Conservation (phyloP, 306 rosid genomes). For the Trichosanthes truncata region DNA sequence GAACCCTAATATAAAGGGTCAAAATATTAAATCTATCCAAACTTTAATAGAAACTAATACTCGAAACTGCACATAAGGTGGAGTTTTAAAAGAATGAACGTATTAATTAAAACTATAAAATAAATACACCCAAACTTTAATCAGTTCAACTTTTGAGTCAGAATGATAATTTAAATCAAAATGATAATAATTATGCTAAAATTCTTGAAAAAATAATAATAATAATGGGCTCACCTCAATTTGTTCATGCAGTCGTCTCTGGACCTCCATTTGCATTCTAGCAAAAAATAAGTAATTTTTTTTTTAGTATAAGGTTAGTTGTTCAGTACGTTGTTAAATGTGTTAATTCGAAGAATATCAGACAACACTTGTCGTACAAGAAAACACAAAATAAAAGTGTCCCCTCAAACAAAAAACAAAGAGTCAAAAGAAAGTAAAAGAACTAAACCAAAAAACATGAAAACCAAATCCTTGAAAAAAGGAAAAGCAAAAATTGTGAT, state of each 20-base stretch:
- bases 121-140: too few species aligned
- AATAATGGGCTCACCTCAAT: conserved; percentile 49
- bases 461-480: background rate
- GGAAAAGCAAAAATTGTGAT: background rate
- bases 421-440: background rate
- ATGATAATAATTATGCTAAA: background rate
- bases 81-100: too few species aligned
- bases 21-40: background rate
- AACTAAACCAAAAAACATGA: background rate
- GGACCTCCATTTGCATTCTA: conserved; percentile 99
- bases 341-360: background rate
- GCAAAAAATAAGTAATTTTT: conserved; percentile 32
- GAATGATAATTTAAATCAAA: too few species aligned
- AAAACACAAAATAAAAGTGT: background rate
- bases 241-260: conserved; percentile 91
- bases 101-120: too few species aligned
- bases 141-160: too few species aligned
- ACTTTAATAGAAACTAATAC: background rate
- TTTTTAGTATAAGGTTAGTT: too few species aligned
- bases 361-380: background rate
- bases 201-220: background rate
- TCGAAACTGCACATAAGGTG: too few species aligned
- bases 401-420: background rate
- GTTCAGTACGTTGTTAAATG: background rate
- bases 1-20: background rate